Conservation (phyloP, 768 basidiomycete species). For the Fomitopsis serialis region DNA sequence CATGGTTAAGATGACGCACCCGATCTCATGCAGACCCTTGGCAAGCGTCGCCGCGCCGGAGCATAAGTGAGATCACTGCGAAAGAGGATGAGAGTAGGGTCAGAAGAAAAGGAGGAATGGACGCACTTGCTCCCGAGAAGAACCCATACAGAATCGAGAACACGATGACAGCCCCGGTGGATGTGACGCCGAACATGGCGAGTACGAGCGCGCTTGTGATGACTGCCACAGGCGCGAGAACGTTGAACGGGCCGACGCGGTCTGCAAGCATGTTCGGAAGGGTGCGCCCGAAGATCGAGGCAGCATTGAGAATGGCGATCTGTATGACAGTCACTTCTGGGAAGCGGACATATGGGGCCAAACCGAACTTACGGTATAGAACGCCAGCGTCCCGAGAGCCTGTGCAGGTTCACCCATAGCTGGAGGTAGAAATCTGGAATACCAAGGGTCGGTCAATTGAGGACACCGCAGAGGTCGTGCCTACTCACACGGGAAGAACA, state of each 20-base stretch:
- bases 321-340: too few relatives aligned
- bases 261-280: slow-evolving; percentile 53
- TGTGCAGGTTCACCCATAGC: slow-evolving; percentile 9
- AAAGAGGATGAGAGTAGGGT: not conserved
- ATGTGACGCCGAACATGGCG: slow-evolving; percentile 30
- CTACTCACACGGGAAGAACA: slow-evolving; percentile 14
- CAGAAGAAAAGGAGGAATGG: not conserved
- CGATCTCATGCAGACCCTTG: slow-evolving; percentile 8
- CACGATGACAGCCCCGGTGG: slow-evolving; percentile 29
- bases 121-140: slow-evolving; percentile 38
- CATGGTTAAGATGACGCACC: not conserved
- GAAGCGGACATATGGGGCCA: too few relatives aligned
- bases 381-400: slow-evolving; percentile 9
- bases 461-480: too few relatives aligned
- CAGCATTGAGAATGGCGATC: slow-evolving; percentile 48
- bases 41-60: slow-evolving; percentile 10
- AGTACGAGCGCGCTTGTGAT: slow-evolving; percentile 33
- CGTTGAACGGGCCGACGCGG: slow-evolving; percentile 42
- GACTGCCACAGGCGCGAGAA: slow-evolving; percentile 26
- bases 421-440: slow-evolving; percentile 16
- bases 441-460: too few relatives aligned
- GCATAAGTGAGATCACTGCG: slow-evolving; percentile 9
- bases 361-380: slow-evolving; percentile 10
- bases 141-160: slow-evolving; percentile 42
- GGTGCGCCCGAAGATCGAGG: slow-evolving; percentile 48